Evolutionary conservation across 306 rosid genomes (phyloP), one percentile per base, ranked within the genome.

Genomic region (Castanea mollissima): DNA sequence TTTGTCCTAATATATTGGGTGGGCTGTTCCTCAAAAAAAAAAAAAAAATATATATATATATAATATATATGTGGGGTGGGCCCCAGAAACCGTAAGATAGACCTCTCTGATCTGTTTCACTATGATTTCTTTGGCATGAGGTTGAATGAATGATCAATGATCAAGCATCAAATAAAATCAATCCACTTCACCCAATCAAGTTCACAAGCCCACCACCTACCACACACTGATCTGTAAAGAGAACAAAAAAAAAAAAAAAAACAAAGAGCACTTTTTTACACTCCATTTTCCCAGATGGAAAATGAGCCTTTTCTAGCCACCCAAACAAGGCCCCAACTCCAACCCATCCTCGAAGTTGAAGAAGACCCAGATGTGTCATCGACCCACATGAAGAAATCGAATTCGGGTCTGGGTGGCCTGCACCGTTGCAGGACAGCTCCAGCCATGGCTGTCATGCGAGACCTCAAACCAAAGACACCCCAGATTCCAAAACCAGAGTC

Each of bases 371-470:
- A 83, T 75, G 76, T 62, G 78, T 62, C 83, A 2, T 11, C 81
- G 13, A 60, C 72, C 76, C 83, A 55, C n/a, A 82, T 75, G 78
- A 88, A 81, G 69, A 89, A 79, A 56, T 78, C 73, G 11, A 49
- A 49, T 10, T 49, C 54, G 14, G 15, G 14, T 49, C 15, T 11
- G 14, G 59, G 56, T 25, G 49, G 56, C 13, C 92, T 93, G 23
- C 83, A 78, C 16, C 94, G 97, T 21, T 88, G 92, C 83, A 89
- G 84, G 73, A 91, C 97, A 13, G 97, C 97, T 10, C 97, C 97
- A 0, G 96, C 97, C 80, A 79, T 92, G 88, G 71, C 87, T 0
- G 63, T 75, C 56, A 71, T 88, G 85, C 82, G 78, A 9, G 85
- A 88, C 77, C 82, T 78, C 13, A 78, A 83, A 76, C 84, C 90